These are phyloP conservation scores for Talaromyces verruculosus DNA, from an alignment of 2,329 filamentous ascomycete species.

Conservation along the genomic window DNA sequence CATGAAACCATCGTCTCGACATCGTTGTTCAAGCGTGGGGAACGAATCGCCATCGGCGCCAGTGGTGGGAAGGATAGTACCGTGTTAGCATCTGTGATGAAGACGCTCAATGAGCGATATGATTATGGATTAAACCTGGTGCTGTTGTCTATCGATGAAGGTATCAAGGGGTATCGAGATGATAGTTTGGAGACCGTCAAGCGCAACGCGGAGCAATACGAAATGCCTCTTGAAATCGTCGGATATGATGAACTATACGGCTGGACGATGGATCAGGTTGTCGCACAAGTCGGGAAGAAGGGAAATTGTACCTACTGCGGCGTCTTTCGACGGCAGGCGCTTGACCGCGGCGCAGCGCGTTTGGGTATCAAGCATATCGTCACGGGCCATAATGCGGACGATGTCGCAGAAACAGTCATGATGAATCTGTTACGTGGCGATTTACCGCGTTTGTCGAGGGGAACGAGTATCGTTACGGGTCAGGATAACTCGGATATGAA, in stretches of 20 bases:
- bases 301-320: conserved; percentile 99
- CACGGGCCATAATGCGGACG: conserved; percentile 96
- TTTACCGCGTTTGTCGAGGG: conserved; percentile 78
- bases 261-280: conserved; percentile 99
- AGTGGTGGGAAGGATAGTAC: conserved; percentile 98
- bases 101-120: conserved; percentile 88
- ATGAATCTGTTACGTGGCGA: conserved; percentile 96
- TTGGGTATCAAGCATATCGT: conserved; percentile 89
- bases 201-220: conserved; percentile 85
- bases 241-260: conserved; percentile 93
- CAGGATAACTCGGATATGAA: conserved; percentile 82
- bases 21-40: conserved; percentile 77
- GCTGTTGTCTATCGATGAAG: conserved; percentile 90
- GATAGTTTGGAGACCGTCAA: conserved; percentile 96
- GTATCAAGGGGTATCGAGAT: conserved; percentile 94
- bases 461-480: conserved; percentile 84
- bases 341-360: conserved; percentile 87
- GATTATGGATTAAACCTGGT: conserved; percentile 82
- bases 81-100: conserved; percentile 88
- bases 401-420: conserved; percentile 93
- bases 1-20: conserved; percentile 87
- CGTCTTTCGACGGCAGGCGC: conserved; percentile 88
- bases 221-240: conserved; percentile 86
- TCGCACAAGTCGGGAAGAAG: conserved; percentile 93
- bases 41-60: conserved; percentile 89